Percentiles rank a stretch among this genome's conserved stretches.
Conservation (phyloP, 768 basidiomycete species). For the Cystobasidium onofrii region DNA sequence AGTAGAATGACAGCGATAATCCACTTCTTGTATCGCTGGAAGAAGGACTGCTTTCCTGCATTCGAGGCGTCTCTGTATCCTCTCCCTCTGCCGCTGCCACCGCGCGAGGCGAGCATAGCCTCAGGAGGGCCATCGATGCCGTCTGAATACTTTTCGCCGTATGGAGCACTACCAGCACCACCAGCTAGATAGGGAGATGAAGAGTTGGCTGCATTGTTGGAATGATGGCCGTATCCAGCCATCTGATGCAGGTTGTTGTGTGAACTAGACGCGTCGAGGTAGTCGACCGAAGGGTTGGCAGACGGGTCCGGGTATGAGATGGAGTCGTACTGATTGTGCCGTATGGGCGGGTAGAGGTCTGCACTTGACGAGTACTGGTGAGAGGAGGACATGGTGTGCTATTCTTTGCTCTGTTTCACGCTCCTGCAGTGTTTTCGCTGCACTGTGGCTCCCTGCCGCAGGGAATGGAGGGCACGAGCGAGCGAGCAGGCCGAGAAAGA, state of each 20-base stretch:
- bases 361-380: neutral
- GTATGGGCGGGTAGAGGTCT: constrained; percentile 17
- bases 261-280: neutral
- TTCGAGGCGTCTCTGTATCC: neutral
- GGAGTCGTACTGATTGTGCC: neutral
- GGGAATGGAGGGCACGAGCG: no score
- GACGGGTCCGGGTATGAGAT: neutral
- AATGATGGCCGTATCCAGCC: neutral
- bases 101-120: constrained; percentile 21
- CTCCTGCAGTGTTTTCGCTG: no score
- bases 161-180: neutral
- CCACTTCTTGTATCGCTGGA: constrained; percentile 20
- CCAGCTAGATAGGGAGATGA: neutral
- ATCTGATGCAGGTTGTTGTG: neutral
- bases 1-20: neutral
- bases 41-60: neutral
- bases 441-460: no score
- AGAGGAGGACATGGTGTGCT: neutral
- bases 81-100: neutral
- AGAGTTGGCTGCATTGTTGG: neutral
- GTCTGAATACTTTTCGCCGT: constrained; percentile 22
- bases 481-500: no score
- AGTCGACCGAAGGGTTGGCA: neutral
- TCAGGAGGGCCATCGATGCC: constrained; percentile 19
- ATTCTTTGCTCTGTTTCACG: no score